Evolutionary conservation across 257 asterid genomes (phyloP), one percentile per base, ranked within the genome.

Genomic region (Solanum pinnatisectum): DNA sequence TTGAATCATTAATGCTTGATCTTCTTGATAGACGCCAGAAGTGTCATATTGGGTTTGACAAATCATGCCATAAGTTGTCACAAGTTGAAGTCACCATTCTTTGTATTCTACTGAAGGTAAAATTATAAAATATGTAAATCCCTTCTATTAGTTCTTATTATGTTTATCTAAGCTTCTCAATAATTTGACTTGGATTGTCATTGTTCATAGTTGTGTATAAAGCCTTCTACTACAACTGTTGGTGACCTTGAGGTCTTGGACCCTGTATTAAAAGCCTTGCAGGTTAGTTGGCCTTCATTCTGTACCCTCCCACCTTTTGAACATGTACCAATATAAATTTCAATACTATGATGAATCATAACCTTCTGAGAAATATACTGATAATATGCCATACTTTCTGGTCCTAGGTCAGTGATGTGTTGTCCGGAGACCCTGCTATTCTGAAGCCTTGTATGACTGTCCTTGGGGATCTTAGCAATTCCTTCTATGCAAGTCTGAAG

Each of bases 91-190:
- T 95, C 87, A 90, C 90, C 87, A 90, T 92, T 84, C 89, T 95
- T 86, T 96, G 98, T 91, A 94, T 96, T 88, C 90, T 97, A 67
- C 90, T 97, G 87, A 98, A 97, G 96, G 99, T 97, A 90, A 84
- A 63, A 40, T 86, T 88, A 71, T 42, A 65, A 40, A 74, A 37
- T 65, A 18, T 90, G 37, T 88, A 60, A 82, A 6, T 10, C 23
- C 18, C 5, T 89, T 44, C 32, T 35, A 8, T 63, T 86, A 87
- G 84, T 39, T 71, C 76, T 46, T 87, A 56, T 79, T 85, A 37
- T 33, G 27, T 44, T 81, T 40, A 82, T 82, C 86, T 49, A 49
- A 49, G 86, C 44, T 49, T 32, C 78, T 71, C 25, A 56, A 83
- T 44, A 82, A 32, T 49, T 18, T 49, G 44, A 82, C 86, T 49